A percentile compares a stretch with the other conserved stretches of the same genome.
Conservation (phyloP, 1,284 basidiomycete genomes). For the Malassezia japonica region DNA sequence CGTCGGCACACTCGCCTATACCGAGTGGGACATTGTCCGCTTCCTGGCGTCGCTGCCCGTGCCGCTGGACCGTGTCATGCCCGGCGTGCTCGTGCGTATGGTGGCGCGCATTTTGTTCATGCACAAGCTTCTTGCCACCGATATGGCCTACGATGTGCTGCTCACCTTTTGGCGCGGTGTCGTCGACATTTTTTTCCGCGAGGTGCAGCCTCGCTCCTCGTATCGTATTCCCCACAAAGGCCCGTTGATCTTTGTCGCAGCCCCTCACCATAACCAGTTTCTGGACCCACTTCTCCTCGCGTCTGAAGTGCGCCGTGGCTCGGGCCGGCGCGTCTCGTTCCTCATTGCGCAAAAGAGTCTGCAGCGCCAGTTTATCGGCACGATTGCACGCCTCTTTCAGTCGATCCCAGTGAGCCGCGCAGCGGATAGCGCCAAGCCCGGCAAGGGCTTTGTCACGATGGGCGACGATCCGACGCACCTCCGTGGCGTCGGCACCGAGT, state of each 20-base stretch:
- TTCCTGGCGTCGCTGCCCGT: slow-evolving; percentile 33
- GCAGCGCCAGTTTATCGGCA: slow-evolving; percentile 69
- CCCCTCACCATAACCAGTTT: slow-evolving; percentile 96
- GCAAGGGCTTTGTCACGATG: slow-evolving; percentile 62
- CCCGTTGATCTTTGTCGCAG: slow-evolving; percentile 90
- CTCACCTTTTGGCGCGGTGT: slow-evolving; percentile 59
- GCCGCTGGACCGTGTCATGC: slow-evolving; percentile 34
- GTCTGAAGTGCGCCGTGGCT: slow-evolving; percentile 74
- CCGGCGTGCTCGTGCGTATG: slow-evolving; percentile 26
- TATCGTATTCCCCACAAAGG: slow-evolving; percentile 84
- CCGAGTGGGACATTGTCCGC: slow-evolving; percentile 25
- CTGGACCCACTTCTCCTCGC: slow-evolving; percentile 83
- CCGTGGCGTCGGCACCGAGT: slow-evolving; percentile 69
- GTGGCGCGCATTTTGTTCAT: slow-evolving; percentile 29
- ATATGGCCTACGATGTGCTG: slow-evolving; percentile 48
- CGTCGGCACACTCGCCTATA: slow-evolving; percentile 4
- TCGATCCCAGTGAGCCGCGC: slow-evolving; percentile 72
- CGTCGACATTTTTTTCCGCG: slow-evolving; percentile 92
- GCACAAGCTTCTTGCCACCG: slow-evolving; percentile 38
- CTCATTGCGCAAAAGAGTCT: slow-evolving; percentile 88
- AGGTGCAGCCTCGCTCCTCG: slow-evolving; percentile 80
- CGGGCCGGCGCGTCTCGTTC: slow-evolving; percentile 72
- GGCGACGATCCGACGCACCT: slow-evolving; percentile 55
- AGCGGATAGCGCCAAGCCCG: slow-evolving; percentile 72
- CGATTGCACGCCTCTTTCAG: slow-evolving; percentile 74